phyloP scores from a whole-genome alignment of 2,329 filamentous ascomycete genomes.

The Triangularia verruculosa region DNA sequence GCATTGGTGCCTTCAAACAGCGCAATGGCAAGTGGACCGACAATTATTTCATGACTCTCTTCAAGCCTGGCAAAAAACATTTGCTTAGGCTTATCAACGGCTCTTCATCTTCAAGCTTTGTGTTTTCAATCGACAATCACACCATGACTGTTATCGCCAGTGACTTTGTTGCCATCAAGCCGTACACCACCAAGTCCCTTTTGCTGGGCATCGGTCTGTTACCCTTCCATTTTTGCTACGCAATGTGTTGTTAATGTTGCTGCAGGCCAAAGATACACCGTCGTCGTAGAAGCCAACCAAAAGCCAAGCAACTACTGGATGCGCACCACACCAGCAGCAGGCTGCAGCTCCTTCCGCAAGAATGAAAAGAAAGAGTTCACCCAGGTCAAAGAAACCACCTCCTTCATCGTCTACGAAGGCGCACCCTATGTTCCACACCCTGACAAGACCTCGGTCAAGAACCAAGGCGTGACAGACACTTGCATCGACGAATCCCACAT shows the following conservation, averaged over 20 bases:
- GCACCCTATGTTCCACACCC: slow-evolving; percentile 23
- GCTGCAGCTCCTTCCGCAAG: slow-evolving; percentile 11
- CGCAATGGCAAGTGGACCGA: slow-evolving; percentile 36
- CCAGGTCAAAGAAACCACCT: slow-evolving; percentile 20
- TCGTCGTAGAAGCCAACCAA: slow-evolving; percentile 14
- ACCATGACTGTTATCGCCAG: slow-evolving; percentile 45
- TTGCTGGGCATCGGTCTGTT: slow-evolving; percentile 39
- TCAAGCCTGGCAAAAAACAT: slow-evolving; percentile 29
- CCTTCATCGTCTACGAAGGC: slow-evolving; percentile 28
- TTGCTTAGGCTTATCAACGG: slow-evolving; percentile 39
- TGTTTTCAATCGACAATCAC: slow-evolving; percentile 47
- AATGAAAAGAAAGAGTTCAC: slow-evolving; percentile 29
- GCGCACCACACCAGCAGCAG: neutral
- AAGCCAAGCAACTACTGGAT: slow-evolving; percentile 17
- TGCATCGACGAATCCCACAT: slow-evolving; percentile 4
- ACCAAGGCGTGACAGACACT: neutral
- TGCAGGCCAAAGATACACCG: slow-evolving; percentile 14
- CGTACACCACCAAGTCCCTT: slow-evolving; percentile 46
- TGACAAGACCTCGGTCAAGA: slow-evolving; percentile 16
- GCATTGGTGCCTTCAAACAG: slow-evolving; percentile 26
- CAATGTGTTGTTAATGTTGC: neutral
- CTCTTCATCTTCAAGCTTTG: slow-evolving; percentile 41
- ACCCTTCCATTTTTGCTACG: neutral
- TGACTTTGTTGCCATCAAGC: slow-evolving; percentile 47
- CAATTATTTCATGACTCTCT: slow-evolving; percentile 25